Conservation (phyloP, 176 grass and related monocot genomes). For the Oryza longistaminata region DNA sequence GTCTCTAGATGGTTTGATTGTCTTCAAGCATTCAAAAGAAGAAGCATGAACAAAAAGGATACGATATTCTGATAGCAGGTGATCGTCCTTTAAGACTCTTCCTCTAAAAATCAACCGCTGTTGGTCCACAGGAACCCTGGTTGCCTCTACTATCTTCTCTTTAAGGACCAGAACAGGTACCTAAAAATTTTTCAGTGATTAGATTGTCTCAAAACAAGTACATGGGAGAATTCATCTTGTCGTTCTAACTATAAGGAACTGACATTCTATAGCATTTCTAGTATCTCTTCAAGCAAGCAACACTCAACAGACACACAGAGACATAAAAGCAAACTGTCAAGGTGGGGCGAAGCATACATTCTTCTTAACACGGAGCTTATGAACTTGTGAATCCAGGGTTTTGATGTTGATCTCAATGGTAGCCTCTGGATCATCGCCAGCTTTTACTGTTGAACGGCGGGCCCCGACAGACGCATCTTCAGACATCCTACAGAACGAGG, state of each 20-base stretch:
- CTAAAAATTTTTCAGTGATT: conserved; percentile 42
- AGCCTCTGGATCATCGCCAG: conserved; percentile 38
- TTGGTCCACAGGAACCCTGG: conserved; percentile 70
- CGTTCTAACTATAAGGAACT: not conserved
- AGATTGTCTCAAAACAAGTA: not conserved
- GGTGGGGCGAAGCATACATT: conserved; percentile 28
- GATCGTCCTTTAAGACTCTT: conserved; percentile 85
- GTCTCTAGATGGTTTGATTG: not conserved
- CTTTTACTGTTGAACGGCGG: conserved; percentile 33
- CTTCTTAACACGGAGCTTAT: conserved; percentile 66
- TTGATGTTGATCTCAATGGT: conserved; percentile 92
- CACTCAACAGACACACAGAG: not conserved
- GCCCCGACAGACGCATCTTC: conserved; percentile 43
- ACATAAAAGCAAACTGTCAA: not conserved
- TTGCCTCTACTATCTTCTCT: conserved; percentile 61
- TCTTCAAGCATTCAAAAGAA: not conserved
- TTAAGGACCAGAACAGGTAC: conserved; percentile 62
- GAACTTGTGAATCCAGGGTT: conserved; percentile 76
- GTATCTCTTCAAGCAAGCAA: not conserved
- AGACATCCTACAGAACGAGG: conserved; percentile 58
- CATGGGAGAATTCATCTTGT: not conserved
- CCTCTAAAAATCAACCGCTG: conserved; percentile 91
- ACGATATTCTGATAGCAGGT: conserved; percentile 87
- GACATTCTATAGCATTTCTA: not conserved
- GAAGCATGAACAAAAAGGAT: conserved; percentile 52